A percentile compares a stretch with the other conserved stretches of the same genome.
These are phyloP conservation scores for Clarkia xantiana DNA, from an alignment of 345 rosid genomes.

Conservation along the genomic window DNA sequence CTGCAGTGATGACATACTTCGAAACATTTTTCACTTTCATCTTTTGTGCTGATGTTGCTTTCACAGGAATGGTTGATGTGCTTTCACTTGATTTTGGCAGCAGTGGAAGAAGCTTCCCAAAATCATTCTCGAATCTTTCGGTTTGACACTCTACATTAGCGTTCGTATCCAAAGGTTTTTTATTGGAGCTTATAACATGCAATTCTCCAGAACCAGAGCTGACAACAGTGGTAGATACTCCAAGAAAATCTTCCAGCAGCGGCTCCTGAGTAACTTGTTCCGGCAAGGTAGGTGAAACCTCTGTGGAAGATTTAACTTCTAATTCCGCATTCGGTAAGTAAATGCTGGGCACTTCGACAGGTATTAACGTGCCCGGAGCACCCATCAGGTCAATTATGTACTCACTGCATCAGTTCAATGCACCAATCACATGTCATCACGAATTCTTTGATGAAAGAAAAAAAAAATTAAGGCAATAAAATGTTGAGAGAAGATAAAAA, in stretches of 20 bases:
- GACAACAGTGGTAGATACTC: constrained; percentile 12
- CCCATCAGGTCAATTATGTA: constrained; percentile 95
- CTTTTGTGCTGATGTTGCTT: constrained; percentile 50
- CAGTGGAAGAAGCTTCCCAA: constrained; percentile 46
- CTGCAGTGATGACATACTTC: constrained; percentile 73
- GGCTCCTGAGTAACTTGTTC: constrained; percentile 24
- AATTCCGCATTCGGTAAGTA: constrained; percentile 40
- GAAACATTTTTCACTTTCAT: constrained; percentile 80
- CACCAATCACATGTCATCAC: constrained; percentile 8
- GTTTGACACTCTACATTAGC: constrained; percentile 33
- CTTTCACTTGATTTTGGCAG: constrained; percentile 27
- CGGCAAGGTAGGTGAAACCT: constrained; percentile 20
- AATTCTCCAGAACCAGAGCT: constrained; percentile 18
- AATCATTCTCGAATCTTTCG: constrained; percentile 51
- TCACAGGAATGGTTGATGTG: constrained; percentile 24
- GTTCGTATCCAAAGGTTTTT: constrained; percentile 18
- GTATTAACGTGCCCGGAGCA: constrained; percentile 89
- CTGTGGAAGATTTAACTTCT: constrained; percentile 32
- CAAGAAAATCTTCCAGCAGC: constrained; percentile 16
- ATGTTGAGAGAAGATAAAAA: background rate
- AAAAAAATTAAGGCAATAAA: constrained; percentile 3
- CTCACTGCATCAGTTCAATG: constrained; percentile 46
- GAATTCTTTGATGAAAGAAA: constrained; percentile 5
- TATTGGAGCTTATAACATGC: constrained; percentile 20
- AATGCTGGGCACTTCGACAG: constrained; percentile 73